Base-by-base conservation (phyloP, 2,329 filamentous ascomycete genomes). In the Xylariales sp. region DNA sequence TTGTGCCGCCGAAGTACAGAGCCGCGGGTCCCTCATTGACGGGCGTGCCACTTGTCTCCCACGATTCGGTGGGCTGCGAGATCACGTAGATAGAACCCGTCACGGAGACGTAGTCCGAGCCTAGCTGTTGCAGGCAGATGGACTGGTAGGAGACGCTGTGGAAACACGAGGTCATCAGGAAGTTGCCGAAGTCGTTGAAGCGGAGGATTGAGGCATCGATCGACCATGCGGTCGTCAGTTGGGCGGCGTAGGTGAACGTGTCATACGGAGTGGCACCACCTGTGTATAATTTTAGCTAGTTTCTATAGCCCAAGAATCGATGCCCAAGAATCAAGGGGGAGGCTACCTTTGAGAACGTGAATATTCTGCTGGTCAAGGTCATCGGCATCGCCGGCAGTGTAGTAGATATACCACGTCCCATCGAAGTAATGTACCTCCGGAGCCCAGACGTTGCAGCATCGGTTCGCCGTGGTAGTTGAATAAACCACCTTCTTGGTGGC, bases 391-490 rank as follows among this genome's bases (percentile, higher is more conserved):
- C 71, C 74, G 29, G 56, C 55, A 18, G 52, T 47, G 44, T 78
- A 80, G 58, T 79, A 80, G 28, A 80, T 66, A 43, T 74, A 78
- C 74, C 75, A 70, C 14, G 41, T 51, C 11, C 58, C 60, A n/a
- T 68, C 63, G 6, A 78, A 52, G 42, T 69, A 70, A 50, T 78
- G 74, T 0, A 77, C 59, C 49, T 78, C 75, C 0, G 75, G 76
- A 0, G 76, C 75, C 76, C 76, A 80, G 27, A 80, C 68, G 40
- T 76, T 77, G 54, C 72, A 73, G 55, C 70, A 73, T 12, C 72
- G 62, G 4, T 59, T 60, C 2, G 73, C 52, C 12, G 66, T 68
- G 4, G 55, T 58, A 42, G 74, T 70, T 0, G 63, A 65, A 60
- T 72, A 80, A 20, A 80, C 70, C 3, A 63, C 52, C 47, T 74